Conservation (phyloP, 345 rosid genomes). For the Dovyalis caffra region DNA sequence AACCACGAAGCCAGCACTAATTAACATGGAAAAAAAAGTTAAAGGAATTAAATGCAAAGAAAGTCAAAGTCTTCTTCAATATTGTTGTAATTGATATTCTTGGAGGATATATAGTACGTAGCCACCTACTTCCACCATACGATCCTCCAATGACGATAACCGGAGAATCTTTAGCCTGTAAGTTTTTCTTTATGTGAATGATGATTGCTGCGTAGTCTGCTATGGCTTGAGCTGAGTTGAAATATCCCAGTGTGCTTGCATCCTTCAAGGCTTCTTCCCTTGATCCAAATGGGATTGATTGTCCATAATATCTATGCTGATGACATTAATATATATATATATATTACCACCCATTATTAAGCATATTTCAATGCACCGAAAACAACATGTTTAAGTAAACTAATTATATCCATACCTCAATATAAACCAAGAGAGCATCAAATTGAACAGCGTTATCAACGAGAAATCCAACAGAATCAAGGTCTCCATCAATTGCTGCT, state of each 20-base stretch:
- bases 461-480: conserved; percentile 18
- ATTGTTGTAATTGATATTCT: neutral
- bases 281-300: conserved; percentile 50
- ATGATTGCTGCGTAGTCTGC: conserved; percentile 62
- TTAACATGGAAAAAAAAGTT: neutral
- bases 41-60: neutral
- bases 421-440: conserved; percentile 30
- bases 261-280: conserved; percentile 43
- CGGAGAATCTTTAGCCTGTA: conserved; percentile 42
- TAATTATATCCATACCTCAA: conserved; percentile 35
- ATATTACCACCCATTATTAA: neutral
- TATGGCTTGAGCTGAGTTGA: conserved; percentile 55
- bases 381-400: neutral
- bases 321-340: neutral
- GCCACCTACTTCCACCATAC: conserved; percentile 66
- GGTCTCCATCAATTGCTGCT: conserved; percentile 14
- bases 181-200: conserved; percentile 38
- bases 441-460: conserved; percentile 34
- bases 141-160: conserved; percentile 71
- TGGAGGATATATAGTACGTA: neutral
- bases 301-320: conserved; percentile 49
- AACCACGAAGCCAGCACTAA: conserved; percentile 57
- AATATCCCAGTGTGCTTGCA: conserved; percentile 48
- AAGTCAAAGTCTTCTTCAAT: neutral
- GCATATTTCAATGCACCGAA: neutral